Evolutionary conservation across 1,284 basidiomycete species (phyloP).

Genomic region (Schizopora paradoxa): DNA sequence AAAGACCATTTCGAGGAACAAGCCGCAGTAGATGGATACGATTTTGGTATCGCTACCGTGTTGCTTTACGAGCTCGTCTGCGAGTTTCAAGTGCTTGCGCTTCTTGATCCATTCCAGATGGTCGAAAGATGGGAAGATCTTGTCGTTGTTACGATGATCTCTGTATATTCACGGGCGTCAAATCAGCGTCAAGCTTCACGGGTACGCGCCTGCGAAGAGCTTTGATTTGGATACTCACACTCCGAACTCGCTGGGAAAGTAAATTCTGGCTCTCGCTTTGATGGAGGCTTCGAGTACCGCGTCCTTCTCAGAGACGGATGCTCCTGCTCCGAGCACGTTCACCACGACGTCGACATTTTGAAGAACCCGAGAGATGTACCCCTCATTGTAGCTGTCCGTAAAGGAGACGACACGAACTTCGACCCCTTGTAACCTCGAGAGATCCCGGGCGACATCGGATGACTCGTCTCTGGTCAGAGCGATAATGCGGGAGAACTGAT

Average conservation of each 20-base stretch:
- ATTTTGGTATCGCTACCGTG: conserved; percentile 21
- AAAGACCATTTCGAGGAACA: conserved; percentile 25
- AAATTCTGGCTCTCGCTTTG: conserved; percentile 24
- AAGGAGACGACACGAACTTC: conserved; percentile 15
- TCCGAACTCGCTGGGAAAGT: conserved; percentile 30
- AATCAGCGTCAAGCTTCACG: not conserved
- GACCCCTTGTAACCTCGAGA: conserved; percentile 21
- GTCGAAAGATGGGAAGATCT: conserved; percentile 27
- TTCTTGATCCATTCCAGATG: conserved; percentile 25
- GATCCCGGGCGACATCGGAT: conserved; percentile 19
- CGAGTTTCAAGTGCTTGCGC: conserved; percentile 20
- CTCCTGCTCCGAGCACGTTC: conserved; percentile 21
- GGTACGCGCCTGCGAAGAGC: not conserved
- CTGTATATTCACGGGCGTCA: too few species aligned
- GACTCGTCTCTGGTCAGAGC: conserved; percentile 23
- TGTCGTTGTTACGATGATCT: conserved; percentile 26
- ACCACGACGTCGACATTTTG: conserved; percentile 25
- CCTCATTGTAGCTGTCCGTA: conserved; percentile 15
- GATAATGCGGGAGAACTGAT: conserved; percentile 23
- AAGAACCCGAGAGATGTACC: conserved; percentile 20
- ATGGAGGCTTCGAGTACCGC: conserved; percentile 23
- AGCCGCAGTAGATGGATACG: conserved; percentile 25
- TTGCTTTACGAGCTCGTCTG: conserved; percentile 20
- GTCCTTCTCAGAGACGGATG: conserved; percentile 17
- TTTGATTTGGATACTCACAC: conserved; percentile 21